phyloP scores from a whole-genome alignment of 225 moss, liverwort and hornwort genomes.

The Climacium dendroides region DNA sequence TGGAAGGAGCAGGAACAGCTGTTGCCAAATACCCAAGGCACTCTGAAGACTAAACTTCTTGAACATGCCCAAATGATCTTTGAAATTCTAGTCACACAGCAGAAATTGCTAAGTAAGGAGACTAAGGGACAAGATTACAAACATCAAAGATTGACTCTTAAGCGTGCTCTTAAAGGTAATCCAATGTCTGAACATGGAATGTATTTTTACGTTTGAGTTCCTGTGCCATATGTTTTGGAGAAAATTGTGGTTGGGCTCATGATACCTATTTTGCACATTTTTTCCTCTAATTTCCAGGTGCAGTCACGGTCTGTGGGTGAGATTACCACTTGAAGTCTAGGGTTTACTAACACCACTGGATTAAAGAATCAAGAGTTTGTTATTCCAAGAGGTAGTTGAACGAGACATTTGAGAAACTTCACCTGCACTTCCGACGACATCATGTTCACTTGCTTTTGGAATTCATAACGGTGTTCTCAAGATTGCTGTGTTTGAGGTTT shows the following conservation, averaged over 20 bases:
- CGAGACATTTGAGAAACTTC: not conserved
- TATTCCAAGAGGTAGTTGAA: not conserved
- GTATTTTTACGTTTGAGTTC: not conserved
- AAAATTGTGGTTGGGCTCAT: not conserved
- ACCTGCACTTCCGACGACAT: not conserved
- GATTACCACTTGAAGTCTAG: not conserved
- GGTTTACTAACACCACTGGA: not conserved
- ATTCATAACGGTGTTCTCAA: not conserved
- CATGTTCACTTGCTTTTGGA: not conserved
- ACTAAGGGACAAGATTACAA: slow-evolving; percentile 20
- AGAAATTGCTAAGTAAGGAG: slow-evolving; percentile 28
- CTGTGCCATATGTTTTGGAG: not conserved
- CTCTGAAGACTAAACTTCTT: slow-evolving; percentile 58
- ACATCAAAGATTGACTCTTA: slow-evolving; percentile 20
- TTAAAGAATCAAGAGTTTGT: not conserved
- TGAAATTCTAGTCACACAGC: slow-evolving; percentile 44
- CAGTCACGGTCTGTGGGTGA: not conserved
- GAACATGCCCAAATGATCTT: slow-evolving; percentile 56
- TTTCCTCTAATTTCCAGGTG: not conserved
- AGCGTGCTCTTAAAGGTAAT: slow-evolving; percentile 38
- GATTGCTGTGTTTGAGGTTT: not conserved
- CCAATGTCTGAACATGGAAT: not conserved
- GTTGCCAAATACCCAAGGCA: slow-evolving; percentile 36
- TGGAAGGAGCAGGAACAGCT: slow-evolving; percentile 75
- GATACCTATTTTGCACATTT: not conserved